phyloP scores from a whole-genome alignment of 1,139 yeast genomes.

The Lipomyces yarrowii region DNA sequence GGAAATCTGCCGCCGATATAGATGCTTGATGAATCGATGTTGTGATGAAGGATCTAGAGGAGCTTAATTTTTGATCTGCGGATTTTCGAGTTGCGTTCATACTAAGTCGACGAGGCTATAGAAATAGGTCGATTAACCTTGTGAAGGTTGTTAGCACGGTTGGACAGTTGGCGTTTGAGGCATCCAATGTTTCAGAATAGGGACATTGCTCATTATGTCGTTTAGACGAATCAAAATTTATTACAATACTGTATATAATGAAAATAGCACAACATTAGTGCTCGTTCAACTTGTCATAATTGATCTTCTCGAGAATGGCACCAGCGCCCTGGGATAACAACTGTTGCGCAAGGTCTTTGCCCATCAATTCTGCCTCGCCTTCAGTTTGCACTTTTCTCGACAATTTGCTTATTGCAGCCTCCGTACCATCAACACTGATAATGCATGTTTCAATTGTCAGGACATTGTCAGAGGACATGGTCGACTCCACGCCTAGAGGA shows the following conservation, averaged over 20 bases:
- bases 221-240: neutral
- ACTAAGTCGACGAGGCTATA: neutral
- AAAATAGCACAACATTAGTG: conserved; percentile 49
- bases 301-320: conserved; percentile 75
- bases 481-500: conserved; percentile 87
- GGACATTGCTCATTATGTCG: neutral
- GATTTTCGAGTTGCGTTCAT: neutral
- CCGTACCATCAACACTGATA: conserved; percentile 80
- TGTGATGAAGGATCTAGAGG: too few species aligned
- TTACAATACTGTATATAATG: neutral
- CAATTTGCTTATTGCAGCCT: conserved; percentile 60
- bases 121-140: neutral
- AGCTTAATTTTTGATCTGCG: neutral
- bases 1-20: conserved; percentile 1
- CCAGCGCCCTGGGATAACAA: conserved; percentile 81
- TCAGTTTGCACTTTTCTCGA: conserved; percentile 45
- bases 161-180: neutral
- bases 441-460: conserved; percentile 67
- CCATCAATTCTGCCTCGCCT: conserved; percentile 71
- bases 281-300: conserved; percentile 49
- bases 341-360: conserved; percentile 66
- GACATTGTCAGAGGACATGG: conserved; percentile 49
- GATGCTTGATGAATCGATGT: neutral
- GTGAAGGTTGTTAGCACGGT: neutral
- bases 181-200: neutral